These are phyloP conservation scores for Penicilliopsis zonata DNA, from an alignment of 495 filamentous ascomycete species.

Conservation along the genomic window DNA sequence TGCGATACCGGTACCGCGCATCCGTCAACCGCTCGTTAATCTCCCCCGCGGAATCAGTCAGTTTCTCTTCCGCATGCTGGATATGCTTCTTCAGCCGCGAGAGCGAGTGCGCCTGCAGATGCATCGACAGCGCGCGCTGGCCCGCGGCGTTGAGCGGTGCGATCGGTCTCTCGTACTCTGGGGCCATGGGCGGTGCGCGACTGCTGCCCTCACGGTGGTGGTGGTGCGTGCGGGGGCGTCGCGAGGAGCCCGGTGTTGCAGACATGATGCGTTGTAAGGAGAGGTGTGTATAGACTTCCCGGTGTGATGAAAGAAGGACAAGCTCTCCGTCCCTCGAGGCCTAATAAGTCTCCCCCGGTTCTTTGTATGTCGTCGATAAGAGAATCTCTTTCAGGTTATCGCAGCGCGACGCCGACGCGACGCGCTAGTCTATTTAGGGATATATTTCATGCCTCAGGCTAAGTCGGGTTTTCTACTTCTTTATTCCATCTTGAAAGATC, in stretches of 20 bases:
- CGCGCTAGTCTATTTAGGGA: not conserved
- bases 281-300: not conserved
- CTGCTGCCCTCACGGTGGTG: conserved; percentile 3
- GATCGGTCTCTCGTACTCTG: conserved; percentile 45
- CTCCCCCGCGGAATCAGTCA: conserved; percentile 32
- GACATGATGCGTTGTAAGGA: conserved; percentile 4
- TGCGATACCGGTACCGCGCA: conserved; percentile 19
- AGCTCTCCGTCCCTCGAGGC: no score
- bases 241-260: conserved; percentile 9
- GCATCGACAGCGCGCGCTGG: conserved; percentile 18
- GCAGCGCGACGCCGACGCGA: not conserved
- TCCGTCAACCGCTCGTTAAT: conserved; percentile 33
- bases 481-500: no score
- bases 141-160: conserved; percentile 31
- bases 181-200: conserved; percentile 24
- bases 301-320: no score
- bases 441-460: not conserved
- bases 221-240: conserved; percentile 7
- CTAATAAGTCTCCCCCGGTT: no score
- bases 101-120: conserved; percentile 19
- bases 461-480: not conserved
- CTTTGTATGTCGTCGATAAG: not conserved
- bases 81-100: conserved; percentile 22
- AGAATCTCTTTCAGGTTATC: not conserved
- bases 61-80: conserved; percentile 19